phyloP scores from a whole-genome alignment of 2,329 filamentous ascomycete genomes.

The Lojkania enalia region DNA sequence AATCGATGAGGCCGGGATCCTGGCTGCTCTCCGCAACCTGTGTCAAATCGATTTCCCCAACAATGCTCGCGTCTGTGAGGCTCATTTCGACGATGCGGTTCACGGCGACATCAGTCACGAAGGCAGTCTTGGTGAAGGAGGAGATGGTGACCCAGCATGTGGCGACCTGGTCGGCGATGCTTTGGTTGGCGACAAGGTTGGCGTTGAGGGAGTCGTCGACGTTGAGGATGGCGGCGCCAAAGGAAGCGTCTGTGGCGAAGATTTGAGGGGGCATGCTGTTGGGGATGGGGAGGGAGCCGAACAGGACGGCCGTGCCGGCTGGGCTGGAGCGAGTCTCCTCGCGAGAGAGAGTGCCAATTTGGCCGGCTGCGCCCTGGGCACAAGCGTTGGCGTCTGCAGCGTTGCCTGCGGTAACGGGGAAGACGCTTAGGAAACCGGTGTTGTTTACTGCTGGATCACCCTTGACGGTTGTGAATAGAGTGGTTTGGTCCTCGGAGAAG shows the following conservation, averaged over 20 bases:
- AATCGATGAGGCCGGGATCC: conserved; percentile 60
- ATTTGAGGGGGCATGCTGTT: conserved; percentile 44
- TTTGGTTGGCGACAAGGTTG: conserved; percentile 40
- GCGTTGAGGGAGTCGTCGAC: conserved; percentile 44
- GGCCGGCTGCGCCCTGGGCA: conserved; percentile 4
- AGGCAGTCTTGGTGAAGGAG: conserved; percentile 54
- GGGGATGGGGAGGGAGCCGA: conserved; percentile 56
- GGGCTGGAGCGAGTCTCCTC: conserved; percentile 49
- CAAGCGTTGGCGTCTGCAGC: conserved; percentile 4
- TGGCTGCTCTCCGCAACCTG: conserved; percentile 42
- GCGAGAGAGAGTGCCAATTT: conserved; percentile 17
- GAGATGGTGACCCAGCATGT: conserved; percentile 64
- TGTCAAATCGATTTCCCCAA: conserved; percentile 46
- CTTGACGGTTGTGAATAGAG: conserved; percentile 62
- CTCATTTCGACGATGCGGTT: conserved; percentile 63
- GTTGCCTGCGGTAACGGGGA: conserved; percentile 45
- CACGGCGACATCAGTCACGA: conserved; percentile 59
- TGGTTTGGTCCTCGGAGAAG: conserved; percentile 59
- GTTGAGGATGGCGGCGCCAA: conserved; percentile 57
- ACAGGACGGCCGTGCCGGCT: conserved; percentile 60
- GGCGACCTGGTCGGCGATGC: conserved; percentile 56
- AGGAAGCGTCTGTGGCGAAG: conserved; percentile 62
- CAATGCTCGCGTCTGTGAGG: conserved; percentile 51
- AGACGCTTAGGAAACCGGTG: conserved; percentile 60
- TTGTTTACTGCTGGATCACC: conserved; percentile 60